Evolutionary conservation across 2,329 filamentous ascomycete species (phyloP), one percentile per base, ranked within the genome.

Genomic region (Talaromyces sp.): DNA sequence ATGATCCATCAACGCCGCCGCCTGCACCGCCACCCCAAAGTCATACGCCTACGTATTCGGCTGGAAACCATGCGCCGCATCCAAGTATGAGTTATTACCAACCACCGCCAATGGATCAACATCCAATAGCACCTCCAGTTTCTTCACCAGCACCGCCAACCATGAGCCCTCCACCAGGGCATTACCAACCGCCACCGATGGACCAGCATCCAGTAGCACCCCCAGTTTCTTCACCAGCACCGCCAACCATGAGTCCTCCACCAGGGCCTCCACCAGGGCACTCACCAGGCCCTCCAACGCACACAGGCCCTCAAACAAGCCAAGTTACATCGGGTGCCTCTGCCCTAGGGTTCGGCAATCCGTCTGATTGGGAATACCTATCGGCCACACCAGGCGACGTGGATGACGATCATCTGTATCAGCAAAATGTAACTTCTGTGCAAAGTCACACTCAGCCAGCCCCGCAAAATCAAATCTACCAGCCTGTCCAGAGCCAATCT

Each of bases 281-380:
- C n/a, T n/a, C n/a, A n/a, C n/a, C n/a, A n/a, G n/a, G n/a, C n/a
- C n/a, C n/a, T n/a, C n/a, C n/a, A n/a, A n/a, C n/a, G n/a, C n/a
- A n/a, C n/a, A n/a, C n/a, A n/a, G 52, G 51, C 42, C 7, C 56
- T 27, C 56, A 56, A 27, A 12, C 33, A 7, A 57, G 23, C 16
- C 50, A 52, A 42, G 40, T 30, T 7, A 18, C 44, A 34, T 14
- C 61, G 14, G 52, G 27, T 28, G 56, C 75, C 31, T 77, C 78
- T 50, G 76, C 75, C 12, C 65, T 81, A 36, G 78, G 78, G 1
- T 66, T 67, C 51, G 77, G 78, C 4, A 73, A 74, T 1, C 79
- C 79, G 4, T 81, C 79, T 4, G 79, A 81, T 62, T 81, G 79
- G 79, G 79, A 81, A 63, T 75, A 80, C 65, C 72, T 79, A 61